A percentile compares a stretch with the other conserved stretches of the same genome.
Conservation (phyloP, 306 rosid species). For the Medicago ruthenica region DNA sequence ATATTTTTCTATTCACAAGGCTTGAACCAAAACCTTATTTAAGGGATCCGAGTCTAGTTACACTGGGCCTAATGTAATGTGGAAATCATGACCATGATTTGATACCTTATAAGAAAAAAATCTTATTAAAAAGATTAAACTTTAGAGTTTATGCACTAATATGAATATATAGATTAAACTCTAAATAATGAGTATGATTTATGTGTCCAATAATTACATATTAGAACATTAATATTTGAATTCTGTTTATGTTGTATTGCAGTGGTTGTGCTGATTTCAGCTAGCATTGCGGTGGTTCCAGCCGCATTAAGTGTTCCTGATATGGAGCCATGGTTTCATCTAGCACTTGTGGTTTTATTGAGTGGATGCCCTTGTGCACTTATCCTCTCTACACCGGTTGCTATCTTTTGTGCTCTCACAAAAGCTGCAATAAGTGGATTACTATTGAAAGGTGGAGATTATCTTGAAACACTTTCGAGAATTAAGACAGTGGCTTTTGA, state of each 20-base stretch:
- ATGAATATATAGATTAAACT: no score
- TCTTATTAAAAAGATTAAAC: background rate
- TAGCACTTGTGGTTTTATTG: constrained; percentile 82
- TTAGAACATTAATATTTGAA: constrained; percentile 10
- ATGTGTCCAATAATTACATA: background rate
- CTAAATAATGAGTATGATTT: no score
- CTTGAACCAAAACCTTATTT: background rate
- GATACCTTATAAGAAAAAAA: background rate
- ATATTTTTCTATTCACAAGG: background rate
- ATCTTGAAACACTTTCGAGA: constrained; percentile 72
- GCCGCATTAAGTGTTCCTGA: constrained; percentile 58
- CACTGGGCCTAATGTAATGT: background rate
- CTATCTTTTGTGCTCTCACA: constrained; percentile 85
- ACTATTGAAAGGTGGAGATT: constrained; percentile 88
- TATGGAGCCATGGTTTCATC: constrained; percentile 66
- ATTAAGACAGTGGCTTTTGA: constrained; percentile 77
- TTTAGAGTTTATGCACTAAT: background rate
- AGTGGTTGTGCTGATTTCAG: constrained; percentile 72
- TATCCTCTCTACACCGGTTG: constrained; percentile 89
- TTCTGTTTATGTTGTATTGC: constrained; percentile 39
- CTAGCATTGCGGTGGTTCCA: constrained; percentile 66
- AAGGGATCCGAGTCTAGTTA: background rate
- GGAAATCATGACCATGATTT: background rate
- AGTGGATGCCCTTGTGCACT: constrained; percentile 98
- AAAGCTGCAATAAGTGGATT: constrained; percentile 83